Evolutionary conservation across 441 rosid species (phyloP), one percentile per base, ranked within the genome.

Genomic region (Populus hybrid): DNA sequence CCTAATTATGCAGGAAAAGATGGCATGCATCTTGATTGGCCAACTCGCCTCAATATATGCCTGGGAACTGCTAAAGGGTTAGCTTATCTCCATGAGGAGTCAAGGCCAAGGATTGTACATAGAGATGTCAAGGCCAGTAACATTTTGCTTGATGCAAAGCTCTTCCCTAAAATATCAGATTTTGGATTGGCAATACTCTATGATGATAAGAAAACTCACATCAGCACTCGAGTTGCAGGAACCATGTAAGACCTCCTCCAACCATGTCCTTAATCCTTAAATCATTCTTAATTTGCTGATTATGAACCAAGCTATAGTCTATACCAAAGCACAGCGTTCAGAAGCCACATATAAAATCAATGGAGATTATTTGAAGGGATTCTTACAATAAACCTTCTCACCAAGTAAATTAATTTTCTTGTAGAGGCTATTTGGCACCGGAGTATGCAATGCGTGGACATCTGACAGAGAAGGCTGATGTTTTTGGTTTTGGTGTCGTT

Each of bases 51-150:
- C 66, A 85, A 83, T 79, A 86, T 90, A 69, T 90, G 92, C 65
- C 14, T 88, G 73, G 97, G 93, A 67, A 79, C 87, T 20, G 95
- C 95, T 50, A 84, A 90, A 82, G 97, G 90, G 21, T 86, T 92
- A 57, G 85, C 87, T 59, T 92, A 92, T 79, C 92, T 92, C 35
- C 97, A 90, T 36, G 91, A 92, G 85, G 97, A 90, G 71, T 89
- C 92, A 10, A 89, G 91, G 79, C 81, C 83, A 70, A 87, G 93
- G 74, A 89, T 92, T 63, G 84, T 90, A 26, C 97, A 92, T 69
- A 80, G 97, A 80, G 97, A 92, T 85, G 89, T 90, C 76, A 90
- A 90, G 83, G 83, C 97, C 50, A 87, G 92, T 69, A 89, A 90
- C 67, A 85, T 90, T 77, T 83, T 92, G 84, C 92, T 92, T 57